A percentile compares a stretch with the other conserved stretches of the same genome.
These are phyloP conservation scores for Fusarium tupiense DNA, from an alignment of 2,329 filamentous ascomycete genomes.

Conservation along the genomic window DNA sequence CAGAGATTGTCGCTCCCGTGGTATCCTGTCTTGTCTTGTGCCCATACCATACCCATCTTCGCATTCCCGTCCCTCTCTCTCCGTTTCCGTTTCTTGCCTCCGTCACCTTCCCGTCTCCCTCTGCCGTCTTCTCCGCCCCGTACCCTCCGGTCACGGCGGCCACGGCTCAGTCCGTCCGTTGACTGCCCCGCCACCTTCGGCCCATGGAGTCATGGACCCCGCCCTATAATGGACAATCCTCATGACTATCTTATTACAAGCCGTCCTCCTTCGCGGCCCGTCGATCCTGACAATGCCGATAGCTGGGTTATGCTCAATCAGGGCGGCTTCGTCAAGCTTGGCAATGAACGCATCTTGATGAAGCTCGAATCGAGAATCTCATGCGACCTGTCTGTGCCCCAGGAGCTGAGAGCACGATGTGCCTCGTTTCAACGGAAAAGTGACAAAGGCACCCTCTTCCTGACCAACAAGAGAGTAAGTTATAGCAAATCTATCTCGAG, in stretches of 20 bases:
- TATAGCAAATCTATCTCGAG: not conserved
- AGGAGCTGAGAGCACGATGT: constrained; percentile 68
- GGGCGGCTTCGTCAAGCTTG: constrained; percentile 82
- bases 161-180: constrained; percentile 40
- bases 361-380: constrained; percentile 82
- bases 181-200: constrained; percentile 42
- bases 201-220: constrained; percentile 49
- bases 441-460: constrained; percentile 78
- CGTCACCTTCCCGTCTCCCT: constrained; percentile 18
- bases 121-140: constrained; percentile 31
- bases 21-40: constrained; percentile 16
- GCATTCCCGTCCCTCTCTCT: constrained; percentile 6
- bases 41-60: constrained; percentile 20
- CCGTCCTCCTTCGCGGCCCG: constrained; percentile 46
- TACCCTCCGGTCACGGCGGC: constrained; percentile 34
- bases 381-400: constrained; percentile 77
- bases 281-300: constrained; percentile 64
- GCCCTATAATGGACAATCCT: constrained; percentile 53
- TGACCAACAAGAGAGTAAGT: constrained; percentile 86
- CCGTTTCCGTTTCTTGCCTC: constrained; percentile 32
- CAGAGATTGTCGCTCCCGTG: constrained; percentile 14
- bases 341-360: constrained; percentile 83
- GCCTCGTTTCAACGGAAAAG: constrained; percentile 76
- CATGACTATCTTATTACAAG: constrained; percentile 54
- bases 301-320: constrained; percentile 94